Evolutionary conservation across 202 grass and related monocot genomes (phyloP), one percentile per base, ranked within the genome.

Genomic region (Brachypodium distachyon): DNA sequence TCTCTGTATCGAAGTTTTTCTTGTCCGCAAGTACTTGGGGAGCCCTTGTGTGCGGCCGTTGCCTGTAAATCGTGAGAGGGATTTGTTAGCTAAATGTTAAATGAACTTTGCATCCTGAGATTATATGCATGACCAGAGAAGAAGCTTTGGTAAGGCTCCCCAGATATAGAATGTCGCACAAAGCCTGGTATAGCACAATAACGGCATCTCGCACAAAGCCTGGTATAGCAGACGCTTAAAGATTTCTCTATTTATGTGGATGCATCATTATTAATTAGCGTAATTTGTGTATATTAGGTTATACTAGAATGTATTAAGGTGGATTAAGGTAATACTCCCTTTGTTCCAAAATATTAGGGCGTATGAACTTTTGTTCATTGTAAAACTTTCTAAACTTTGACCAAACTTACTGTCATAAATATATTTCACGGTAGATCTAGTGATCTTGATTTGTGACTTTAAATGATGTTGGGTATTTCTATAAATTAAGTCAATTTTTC

Each of bases 21-120:
- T 40, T 17, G 70, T 55, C 50, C 55, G 50, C 70, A 73, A 73
- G 19, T 73, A 40, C 70, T 17, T 18, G 33, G 50, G 50, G 70
- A 73, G 50, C 34, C 37, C 22, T 56, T 73, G 44, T 69, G 50
- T 69, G 37, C 70, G 70, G 70, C 37, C 40, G 70, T n/a, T 73
- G 22, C 50, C 34, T 73, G 70, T 73, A 73, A 61, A 61, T 37
- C 37, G 32, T 12, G 59, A 61, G 59, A n/a, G 59, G 8, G 4
- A 6, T 61, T 33, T 11, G 18, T 61, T 19, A 37, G 32, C 5
- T 49, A 54, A 73, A 40, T 73, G 50, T 56, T 54, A 54, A n/a
- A 40, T 56, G 70, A 73, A 73, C 50, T 56, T 73, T 25, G 11
- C 49, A 73, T 56, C 51, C 70, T 55, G 70, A 22, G 37, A 69